Percentiles rank a stretch among this genome's conserved stretches.
Conservation (phyloP, 225 moss, liverwort and hornwort species). For the Pseudoscleropodium purum region DNA sequence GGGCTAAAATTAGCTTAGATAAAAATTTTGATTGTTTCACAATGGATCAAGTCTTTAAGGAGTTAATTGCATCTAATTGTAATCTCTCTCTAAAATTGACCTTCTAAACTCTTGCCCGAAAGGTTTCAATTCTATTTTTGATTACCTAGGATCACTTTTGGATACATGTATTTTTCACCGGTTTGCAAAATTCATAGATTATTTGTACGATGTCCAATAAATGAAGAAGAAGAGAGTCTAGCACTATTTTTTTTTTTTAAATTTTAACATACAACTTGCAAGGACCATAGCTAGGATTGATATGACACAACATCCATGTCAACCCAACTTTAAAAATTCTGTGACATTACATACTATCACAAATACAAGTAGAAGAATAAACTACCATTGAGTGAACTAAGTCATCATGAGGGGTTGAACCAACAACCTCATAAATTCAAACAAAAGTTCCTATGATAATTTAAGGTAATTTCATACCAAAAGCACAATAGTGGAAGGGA, state of each 20-base stretch:
- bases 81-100: neutral
- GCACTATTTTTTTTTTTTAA: neutral
- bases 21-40: too few species aligned
- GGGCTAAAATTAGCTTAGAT: too few species aligned
- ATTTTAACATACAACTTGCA: too few species aligned
- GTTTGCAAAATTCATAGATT: neutral
- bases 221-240: neutral
- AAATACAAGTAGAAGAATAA: rapidly evolving
- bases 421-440: neutral
- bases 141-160: too few species aligned
- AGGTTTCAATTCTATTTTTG: too few species aligned
- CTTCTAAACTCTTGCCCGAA: neutral
- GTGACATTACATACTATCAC: neutral
- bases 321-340: neutral
- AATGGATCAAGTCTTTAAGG: too few species aligned
- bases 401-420: rapidly evolving
- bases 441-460: rapidly evolving
- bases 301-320: neutral
- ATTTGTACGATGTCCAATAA: neutral
- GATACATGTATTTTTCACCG: neutral
- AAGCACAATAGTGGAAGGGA: neutral
- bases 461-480: neutral
- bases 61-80: neutral
- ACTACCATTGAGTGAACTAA: too few species aligned
- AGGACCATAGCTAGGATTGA: rapidly evolving